These are phyloP conservation scores for Cerioporus squamosus DNA, from an alignment of 1,284 basidiomycete genomes.

Conservation along the genomic window DNA sequence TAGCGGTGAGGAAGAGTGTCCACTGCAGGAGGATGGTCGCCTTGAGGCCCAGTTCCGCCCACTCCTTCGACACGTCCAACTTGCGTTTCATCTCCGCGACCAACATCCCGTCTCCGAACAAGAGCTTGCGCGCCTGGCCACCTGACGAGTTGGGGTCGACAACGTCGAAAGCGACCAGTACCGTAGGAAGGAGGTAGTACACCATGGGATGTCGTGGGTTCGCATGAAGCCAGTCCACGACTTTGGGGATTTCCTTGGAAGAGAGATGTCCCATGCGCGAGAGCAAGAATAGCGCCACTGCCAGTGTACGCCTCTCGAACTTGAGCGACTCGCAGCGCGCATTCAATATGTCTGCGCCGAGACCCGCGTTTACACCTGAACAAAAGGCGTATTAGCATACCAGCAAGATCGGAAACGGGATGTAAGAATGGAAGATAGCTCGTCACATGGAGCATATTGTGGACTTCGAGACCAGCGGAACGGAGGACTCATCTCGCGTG, in stretches of 20 bases:
- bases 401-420: neutral
- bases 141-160: constrained; percentile 55
- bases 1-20: constrained; percentile 83
- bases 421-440: no score
- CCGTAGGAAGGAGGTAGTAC: constrained; percentile 72
- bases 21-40: constrained; percentile 83
- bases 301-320: constrained; percentile 72
- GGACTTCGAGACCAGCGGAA: no score
- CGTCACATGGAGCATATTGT: no score
- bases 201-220: constrained; percentile 70
- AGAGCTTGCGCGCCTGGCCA: constrained; percentile 47
- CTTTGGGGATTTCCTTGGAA: constrained; percentile 58
- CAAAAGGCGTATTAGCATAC: neutral
- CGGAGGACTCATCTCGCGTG: no score
- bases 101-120: constrained; percentile 50
- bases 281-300: constrained; percentile 63
- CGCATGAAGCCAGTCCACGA: constrained; percentile 69
- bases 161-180: constrained; percentile 73
- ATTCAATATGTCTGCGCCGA: constrained; percentile 69
- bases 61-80: constrained; percentile 53
- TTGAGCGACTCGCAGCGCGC: constrained; percentile 72
- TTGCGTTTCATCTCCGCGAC: constrained; percentile 62
- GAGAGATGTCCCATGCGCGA: constrained; percentile 67
- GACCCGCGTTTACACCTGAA: constrained; percentile 26
- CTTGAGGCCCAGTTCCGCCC: constrained; percentile 79